Evolutionary conservation across 2,329 filamentous ascomycete species (phyloP), one percentile per base, ranked within the genome.

Genomic region (Talaromyces albobiverticillius): DNA sequence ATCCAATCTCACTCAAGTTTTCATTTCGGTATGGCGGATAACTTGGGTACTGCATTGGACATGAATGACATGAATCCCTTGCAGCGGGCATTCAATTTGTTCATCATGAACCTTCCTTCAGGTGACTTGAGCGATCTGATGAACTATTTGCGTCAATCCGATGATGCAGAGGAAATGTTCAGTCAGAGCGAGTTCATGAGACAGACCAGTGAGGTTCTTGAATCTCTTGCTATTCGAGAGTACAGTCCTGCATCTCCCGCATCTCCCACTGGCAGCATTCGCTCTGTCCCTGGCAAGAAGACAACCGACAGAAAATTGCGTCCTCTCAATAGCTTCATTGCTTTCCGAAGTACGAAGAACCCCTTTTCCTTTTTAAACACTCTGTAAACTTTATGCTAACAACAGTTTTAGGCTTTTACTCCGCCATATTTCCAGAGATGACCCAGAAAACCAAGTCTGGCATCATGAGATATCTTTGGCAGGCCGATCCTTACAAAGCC

Each of bases 371-470:
- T 25, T 23, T 40, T 34, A 36, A 26, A 36, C 14, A 16, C 18
- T 32, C 29, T 34, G 16, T 22, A 8, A 43, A 51, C 57, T 50
- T 60, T 51, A 56, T 11, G 41, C 20, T 46, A 55, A 49, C 58
- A 18, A 29, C 43, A 45, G 34, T 6, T 40, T 7, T 54, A 80
- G 78, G 70, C 58, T 79, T 76, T 62, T 80, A 80, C 60, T 67
- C 76, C 26, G 62, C 66, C 8, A 65, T 78, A 9, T 79, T 81
- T 60, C 71, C 72, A 7, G 67, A 69, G 26, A 64, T 72, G 46
- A 74, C 75, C 34, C 81, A 83, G 68, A 82, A 82, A 68, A 70
- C 71, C 38, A 77, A 79, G 51, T 83, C 80, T 38, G 74, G 73
- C 13, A 70, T 76, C 57, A 65, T 83, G 56, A 76, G 71, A 20